These are phyloP conservation scores for Barnettozyma siamensis DNA, from an alignment of 805 yeast genomes.

Conservation along the genomic window DNA sequence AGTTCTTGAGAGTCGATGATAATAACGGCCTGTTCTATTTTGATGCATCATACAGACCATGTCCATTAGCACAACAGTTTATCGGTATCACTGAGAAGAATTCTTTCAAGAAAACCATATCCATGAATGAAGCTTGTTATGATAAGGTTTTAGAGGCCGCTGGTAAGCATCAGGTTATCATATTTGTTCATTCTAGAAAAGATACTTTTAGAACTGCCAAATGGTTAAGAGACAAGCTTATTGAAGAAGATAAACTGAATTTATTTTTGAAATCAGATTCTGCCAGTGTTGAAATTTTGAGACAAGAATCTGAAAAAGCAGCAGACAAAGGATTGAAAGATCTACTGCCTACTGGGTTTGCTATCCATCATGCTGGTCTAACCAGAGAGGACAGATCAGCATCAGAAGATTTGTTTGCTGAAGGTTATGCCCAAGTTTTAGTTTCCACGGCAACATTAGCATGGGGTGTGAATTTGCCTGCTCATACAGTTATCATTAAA, in stretches of 20 bases:
- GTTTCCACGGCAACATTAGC: conserved; percentile 93
- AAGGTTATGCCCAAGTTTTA: conserved; percentile 74
- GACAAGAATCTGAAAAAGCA: conserved; percentile 54
- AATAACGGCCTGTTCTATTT: conserved; percentile 67
- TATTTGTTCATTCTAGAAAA: conserved; percentile 91
- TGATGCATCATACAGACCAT: conserved; percentile 81
- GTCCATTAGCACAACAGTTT: conserved; percentile 85
- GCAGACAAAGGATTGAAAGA: conserved; percentile 50
- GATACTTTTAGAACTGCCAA: conserved; percentile 84
- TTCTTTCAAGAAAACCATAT: conserved; percentile 68
- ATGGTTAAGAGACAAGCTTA: conserved; percentile 57
- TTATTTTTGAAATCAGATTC: conserved; percentile 41
- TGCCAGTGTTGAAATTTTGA: conserved; percentile 52
- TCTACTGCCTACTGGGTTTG: conserved; percentile 67
- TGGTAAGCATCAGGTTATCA: conserved; percentile 71
- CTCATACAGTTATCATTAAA: conserved; percentile 87
- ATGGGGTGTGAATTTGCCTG: conserved; percentile 96
- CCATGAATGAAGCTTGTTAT: conserved; percentile 87
- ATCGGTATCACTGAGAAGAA: conserved; percentile 82
- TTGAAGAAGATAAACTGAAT: conserved; percentile 47
- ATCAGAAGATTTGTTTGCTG: conserved; percentile 84
- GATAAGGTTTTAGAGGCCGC: conserved; percentile 67
- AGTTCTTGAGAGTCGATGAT: conserved; percentile 62
- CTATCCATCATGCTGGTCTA: conserved; percentile 90
- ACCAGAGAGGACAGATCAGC: conserved; percentile 64